A percentile compares a stretch with the other conserved stretches of the same genome.
Conservation (phyloP, 306 rosid genomes). For the Notholithocarpus densiflorus region DNA sequence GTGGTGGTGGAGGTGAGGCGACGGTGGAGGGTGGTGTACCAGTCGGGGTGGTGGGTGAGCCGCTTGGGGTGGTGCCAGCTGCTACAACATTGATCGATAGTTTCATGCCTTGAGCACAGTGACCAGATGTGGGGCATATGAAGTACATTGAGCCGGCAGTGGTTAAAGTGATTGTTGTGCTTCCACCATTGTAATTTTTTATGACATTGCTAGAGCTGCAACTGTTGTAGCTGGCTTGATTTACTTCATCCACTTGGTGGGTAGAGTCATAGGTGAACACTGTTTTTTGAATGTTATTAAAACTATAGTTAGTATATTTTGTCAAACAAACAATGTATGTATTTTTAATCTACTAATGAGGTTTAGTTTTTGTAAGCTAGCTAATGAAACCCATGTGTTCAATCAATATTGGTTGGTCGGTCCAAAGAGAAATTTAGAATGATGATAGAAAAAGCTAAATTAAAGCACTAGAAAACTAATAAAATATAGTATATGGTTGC, state of each 20-base stretch:
- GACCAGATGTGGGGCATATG: constrained; percentile 47
- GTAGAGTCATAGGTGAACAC: constrained; percentile 46
- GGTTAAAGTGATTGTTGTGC: constrained; percentile 29
- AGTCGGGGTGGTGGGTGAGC: neutral
- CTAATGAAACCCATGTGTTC: neutral
- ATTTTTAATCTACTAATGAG: neutral
- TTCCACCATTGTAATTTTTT: constrained; percentile 18
- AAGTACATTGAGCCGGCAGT: constrained; percentile 38
- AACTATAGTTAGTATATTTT: neutral
- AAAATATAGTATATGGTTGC: too few relatives aligned
- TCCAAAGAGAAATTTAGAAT: neutral
- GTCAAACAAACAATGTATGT: neutral
- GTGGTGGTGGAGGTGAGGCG: constrained; percentile 24
- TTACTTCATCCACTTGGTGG: constrained; percentile 49
- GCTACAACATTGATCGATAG: constrained; percentile 46
- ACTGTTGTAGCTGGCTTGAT: constrained; percentile 14
- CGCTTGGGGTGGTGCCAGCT: constrained; percentile 19
- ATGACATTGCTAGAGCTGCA: constrained; percentile 42
- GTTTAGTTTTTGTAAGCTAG: too few relatives aligned
- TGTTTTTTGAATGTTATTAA: constrained; percentile 11
- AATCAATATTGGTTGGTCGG: neutral
- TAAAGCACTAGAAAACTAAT: too few relatives aligned
- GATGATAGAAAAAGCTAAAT: too few relatives aligned
- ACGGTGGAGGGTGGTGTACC: neutral
- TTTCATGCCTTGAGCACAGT: constrained; percentile 61